Evolutionary conservation across 495 filamentous ascomycete species (phyloP).

Genomic region (Geopyxis carbonaria): DNA sequence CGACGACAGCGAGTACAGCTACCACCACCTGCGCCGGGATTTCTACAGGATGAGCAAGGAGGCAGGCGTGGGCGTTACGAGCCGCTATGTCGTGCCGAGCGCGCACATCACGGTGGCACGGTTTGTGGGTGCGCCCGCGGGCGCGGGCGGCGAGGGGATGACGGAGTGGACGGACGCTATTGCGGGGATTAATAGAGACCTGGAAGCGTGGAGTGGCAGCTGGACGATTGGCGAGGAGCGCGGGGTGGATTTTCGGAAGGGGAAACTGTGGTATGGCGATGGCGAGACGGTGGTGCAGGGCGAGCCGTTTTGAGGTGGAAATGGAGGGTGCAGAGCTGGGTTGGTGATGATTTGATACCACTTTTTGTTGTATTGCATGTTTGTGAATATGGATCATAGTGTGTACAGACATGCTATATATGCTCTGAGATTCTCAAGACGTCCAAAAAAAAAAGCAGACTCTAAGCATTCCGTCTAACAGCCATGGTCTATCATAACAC

Average conservation of each 20-base stretch:
- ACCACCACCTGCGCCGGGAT: constrained; percentile 77
- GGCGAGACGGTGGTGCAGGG: constrained; percentile 37
- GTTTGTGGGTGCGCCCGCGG: constrained; percentile 36
- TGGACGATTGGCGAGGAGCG: constrained; percentile 68
- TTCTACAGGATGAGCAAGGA: constrained; percentile 42
- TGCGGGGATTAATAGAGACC: constrained; percentile 56
- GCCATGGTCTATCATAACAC: too few relatives aligned
- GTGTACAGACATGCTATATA: too few relatives aligned
- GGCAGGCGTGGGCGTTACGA: constrained; percentile 44
- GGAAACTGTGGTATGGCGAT: constrained; percentile 70
- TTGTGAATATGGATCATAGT: too few relatives aligned
- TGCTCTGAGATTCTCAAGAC: too few relatives aligned
- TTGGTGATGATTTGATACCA: too few relatives aligned
- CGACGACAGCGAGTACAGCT: constrained; percentile 49
- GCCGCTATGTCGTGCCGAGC: constrained; percentile 70
- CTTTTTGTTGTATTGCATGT: too few relatives aligned
- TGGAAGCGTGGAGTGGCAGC: constrained; percentile 33
- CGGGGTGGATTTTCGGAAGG: constrained; percentile 52
- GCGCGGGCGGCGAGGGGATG: constrained; percentile 28
- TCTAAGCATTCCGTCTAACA: too few relatives aligned
- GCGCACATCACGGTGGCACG: constrained; percentile 77
- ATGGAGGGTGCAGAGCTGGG: too few relatives aligned
- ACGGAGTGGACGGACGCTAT: constrained; percentile 44
- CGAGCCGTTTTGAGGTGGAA: constrained; percentile 15
- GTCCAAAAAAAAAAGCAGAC: too few relatives aligned